phyloP scores from a whole-genome alignment of 73 alveolate genomes.

The Symbiodinium natans region DNA sequence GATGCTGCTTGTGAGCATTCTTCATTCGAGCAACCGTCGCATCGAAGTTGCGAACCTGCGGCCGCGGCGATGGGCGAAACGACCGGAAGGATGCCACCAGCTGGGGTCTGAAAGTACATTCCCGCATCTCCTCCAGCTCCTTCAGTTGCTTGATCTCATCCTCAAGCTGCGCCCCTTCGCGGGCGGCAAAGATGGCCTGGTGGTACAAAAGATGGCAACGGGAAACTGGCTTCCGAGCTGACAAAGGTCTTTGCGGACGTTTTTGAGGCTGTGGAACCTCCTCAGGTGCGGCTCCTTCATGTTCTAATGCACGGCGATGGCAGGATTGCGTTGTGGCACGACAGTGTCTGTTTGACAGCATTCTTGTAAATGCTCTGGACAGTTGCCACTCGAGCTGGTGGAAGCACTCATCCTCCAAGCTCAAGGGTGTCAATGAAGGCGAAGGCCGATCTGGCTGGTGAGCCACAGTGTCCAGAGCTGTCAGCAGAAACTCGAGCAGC shows the following conservation, averaged over 20 bases:
- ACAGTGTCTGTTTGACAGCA: slow-evolving; percentile 41
- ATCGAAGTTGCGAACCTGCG: slow-evolving; percentile 66
- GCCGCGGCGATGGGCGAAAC: not conserved
- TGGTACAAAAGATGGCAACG: slow-evolving; percentile 50
- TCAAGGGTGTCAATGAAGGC: not conserved
- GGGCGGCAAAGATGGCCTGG: slow-evolving; percentile 59
- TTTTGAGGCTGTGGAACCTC: not conserved
- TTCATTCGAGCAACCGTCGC: slow-evolving; percentile 22
- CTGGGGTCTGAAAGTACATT: slow-evolving; percentile 44
- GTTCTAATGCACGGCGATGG: slow-evolving; percentile 2
- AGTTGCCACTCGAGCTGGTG: slow-evolving; percentile 69
- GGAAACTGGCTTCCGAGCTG: not conserved
- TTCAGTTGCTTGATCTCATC: slow-evolving; percentile 39
- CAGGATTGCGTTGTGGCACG: slow-evolving; percentile 26
- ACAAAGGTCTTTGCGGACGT: not conserved
- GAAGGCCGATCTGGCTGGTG: slow-evolving; percentile 39
- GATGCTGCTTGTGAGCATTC: slow-evolving; percentile 21
- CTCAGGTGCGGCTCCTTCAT: not conserved
- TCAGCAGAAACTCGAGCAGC: slow-evolving; percentile 17
- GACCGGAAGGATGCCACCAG: not conserved
- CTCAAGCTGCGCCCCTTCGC: slow-evolving; percentile 57
- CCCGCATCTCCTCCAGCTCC: slow-evolving; percentile 27
- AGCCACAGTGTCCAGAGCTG: slow-evolving; percentile 21
- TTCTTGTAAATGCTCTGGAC: slow-evolving; percentile 4
- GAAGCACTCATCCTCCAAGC: slow-evolving; percentile 60